phyloP scores from a whole-genome alignment of 192 early-diverging fungal genomes.

The Thamnidium elegans region DNA sequence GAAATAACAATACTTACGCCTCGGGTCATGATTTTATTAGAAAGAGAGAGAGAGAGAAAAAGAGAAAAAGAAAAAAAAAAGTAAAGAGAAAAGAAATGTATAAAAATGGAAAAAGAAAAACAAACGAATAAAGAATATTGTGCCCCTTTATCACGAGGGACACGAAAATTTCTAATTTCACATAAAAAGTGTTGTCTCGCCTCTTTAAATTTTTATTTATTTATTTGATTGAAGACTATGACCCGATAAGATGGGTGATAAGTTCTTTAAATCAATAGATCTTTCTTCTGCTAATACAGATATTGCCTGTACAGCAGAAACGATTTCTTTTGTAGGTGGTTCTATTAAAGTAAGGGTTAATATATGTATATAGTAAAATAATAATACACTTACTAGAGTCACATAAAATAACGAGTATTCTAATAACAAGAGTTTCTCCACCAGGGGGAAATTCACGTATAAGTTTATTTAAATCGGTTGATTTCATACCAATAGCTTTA shows the following conservation, averaged over 20 bases:
- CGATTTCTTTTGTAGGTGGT: conserved; percentile 12
- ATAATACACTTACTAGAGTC: conserved; percentile 49
- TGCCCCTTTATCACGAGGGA: too few relatives aligned
- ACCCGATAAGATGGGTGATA: conserved; percentile 3
- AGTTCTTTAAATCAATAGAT: conserved; percentile 11
- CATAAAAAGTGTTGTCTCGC: too few relatives aligned
- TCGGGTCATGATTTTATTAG: not conserved
- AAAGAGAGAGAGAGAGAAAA: not conserved
- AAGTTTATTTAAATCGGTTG: conserved; percentile 49
- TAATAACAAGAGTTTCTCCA: conserved; percentile 63
- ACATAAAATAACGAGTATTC: conserved; percentile 60
- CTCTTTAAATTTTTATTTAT: not conserved
- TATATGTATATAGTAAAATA: not conserved
- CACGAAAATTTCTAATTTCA: not conserved
- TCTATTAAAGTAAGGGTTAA: not conserved
- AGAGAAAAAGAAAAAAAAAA: not conserved
- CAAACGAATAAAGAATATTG: not conserved
- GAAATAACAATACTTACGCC: not conserved
- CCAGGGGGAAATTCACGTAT: conserved; percentile 70
- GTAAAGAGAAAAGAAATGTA: not conserved
- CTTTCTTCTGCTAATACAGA: conserved; percentile 2
- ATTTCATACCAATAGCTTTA: conserved; percentile 57
- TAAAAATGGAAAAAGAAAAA: conserved; percentile 8
- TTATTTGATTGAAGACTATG: conserved; percentile 9
- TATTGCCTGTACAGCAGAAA: not conserved